Base-by-base conservation (phyloP, 352 stramenopile genomes). In the Globisporangium apiculatum region DNA sequence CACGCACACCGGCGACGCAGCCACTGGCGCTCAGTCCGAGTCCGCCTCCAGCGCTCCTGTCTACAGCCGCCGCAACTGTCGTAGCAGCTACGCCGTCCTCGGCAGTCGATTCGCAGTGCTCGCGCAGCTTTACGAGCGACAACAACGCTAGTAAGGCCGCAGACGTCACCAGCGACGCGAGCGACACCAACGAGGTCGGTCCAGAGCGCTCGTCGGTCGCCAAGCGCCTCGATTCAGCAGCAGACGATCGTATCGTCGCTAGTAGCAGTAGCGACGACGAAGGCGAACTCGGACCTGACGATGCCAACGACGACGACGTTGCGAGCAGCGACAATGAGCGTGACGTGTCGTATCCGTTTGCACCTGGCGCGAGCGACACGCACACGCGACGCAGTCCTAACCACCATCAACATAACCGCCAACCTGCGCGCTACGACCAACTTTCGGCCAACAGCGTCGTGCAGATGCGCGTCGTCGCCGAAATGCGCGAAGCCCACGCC, bases 401-500 rank as follows among this genome's bases (percentile, higher is more conserved):
- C 24, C 1, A 31, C 24, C 2, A 12, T 3, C 48, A 51, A 18
- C 57, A 48, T 4, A 6, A 18, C 11, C 35, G 40, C 40, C 40
- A 31, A 9, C 45, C 55, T 0, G 46, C 65, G 14, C 51, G 49
- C 1, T 87, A 87, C 53, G 58, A 62, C 14, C 52, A 75, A 0
- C 67, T 89, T 4, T 71, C 62, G 1, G 41, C 75, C 11, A 72
- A 84, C 18, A 60, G 77, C 17, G 51, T 83, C 7, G 62, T 83
- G 4, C 71, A 70, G n/a, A 71, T 73, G 5, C 63, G 50, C 17
- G 75, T 87, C n/a, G 54, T 84, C 11, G 75, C 77, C 2, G 66
- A 86, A 64, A 73, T 73, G 15, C 70, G 68, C 47, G 78, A 89
- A 56, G 67, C 67, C 1, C 76, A 87, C 49, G 76, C 78, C 3